Percentiles rank a stretch among this genome's conserved stretches.
Evolutionary conservation across 1,139 yeast species (phyloP).

Genomic region (Chernovozyma aurita): DNA sequence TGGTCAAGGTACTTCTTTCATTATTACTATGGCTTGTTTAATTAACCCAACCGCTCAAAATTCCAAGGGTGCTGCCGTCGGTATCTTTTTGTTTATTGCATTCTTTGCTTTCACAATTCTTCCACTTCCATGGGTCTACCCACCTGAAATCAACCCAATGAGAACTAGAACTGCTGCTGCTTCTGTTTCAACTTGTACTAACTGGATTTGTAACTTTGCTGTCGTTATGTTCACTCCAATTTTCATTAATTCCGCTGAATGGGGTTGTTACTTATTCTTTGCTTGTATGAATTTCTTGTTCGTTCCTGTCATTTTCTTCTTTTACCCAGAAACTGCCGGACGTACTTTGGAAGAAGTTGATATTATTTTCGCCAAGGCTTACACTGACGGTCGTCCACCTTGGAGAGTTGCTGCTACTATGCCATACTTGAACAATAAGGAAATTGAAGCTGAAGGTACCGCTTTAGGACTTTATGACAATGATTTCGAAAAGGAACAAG

Average conservation of each 20-base stretch:
- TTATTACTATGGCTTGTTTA: constrained; percentile 41
- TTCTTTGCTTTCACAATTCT: constrained; percentile 56
- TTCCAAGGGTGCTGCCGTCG: constrained; percentile 49
- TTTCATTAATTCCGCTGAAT: constrained; percentile 32
- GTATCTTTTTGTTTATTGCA: constrained; percentile 48
- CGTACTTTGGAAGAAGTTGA: constrained; percentile 47
- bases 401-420: constrained; percentile 49
- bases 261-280: constrained; percentile 45
- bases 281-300: constrained; percentile 35
- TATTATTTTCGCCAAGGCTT: constrained; percentile 44
- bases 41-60: constrained; percentile 26
- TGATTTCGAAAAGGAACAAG: constrained; percentile 34
- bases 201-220: constrained; percentile 44
- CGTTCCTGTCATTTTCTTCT: constrained; percentile 41
- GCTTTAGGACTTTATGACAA: constrained; percentile 45
- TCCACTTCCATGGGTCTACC: constrained; percentile 58
- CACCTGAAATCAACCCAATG: constrained; percentile 62
- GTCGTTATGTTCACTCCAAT: constrained; percentile 48
- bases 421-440: constrained; percentile 42
- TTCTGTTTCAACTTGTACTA: constrained; percentile 47
- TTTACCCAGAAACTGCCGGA: constrained; percentile 48
- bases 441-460: constrained; percentile 45
- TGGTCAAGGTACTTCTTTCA: constrained; percentile 42
- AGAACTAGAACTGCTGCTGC: constrained; percentile 55
- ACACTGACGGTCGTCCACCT: constrained; percentile 41